A percentile compares a stretch with the other conserved stretches of the same genome.
phyloP scores from a whole-genome alignment of 768 basidiomycete species.

The Paxillus ammoniavirescens region DNA sequence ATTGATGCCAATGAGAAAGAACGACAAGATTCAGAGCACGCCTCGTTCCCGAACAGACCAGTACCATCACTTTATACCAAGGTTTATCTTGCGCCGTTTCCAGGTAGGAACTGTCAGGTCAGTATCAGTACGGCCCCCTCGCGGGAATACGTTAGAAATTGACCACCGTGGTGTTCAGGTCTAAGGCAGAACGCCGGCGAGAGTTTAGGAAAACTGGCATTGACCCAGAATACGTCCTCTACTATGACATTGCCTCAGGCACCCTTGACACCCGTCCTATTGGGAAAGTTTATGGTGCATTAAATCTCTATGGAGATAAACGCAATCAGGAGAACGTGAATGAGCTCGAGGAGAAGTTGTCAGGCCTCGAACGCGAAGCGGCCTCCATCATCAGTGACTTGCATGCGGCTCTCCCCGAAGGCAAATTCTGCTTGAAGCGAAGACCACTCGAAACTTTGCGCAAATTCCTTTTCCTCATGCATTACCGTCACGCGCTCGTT shows the following conservation, averaged over 20 bases:
- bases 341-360: conserved; percentile 29
- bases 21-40: background rate
- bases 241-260: conserved; percentile 8
- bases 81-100: conserved; percentile 7
- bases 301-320: conserved; percentile 28
- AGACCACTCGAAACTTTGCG: conserved; percentile 29
- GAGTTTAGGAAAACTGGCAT: conserved; percentile 4
- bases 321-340: conserved; percentile 20
- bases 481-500: conserved; percentile 26
- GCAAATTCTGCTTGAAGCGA: conserved; percentile 21
- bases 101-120: conserved; percentile 3
- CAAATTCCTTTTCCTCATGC: conserved; percentile 39
- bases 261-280: conserved; percentile 8
- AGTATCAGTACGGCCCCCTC: background rate
- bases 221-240: conserved; percentile 5
- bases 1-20: background rate
- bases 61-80: conserved; percentile 11
- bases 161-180: background rate
- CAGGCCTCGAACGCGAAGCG: conserved; percentile 28
- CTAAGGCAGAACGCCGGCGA: conserved; percentile 5
- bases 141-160: background rate
- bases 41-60: background rate
- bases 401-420: background rate
- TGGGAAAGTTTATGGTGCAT: conserved; percentile 7
- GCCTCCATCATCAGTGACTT: conserved; percentile 21